Evolutionary conservation across 2,329 filamentous ascomycete species (phyloP).

Genomic region (Aciculosporium take): DNA sequence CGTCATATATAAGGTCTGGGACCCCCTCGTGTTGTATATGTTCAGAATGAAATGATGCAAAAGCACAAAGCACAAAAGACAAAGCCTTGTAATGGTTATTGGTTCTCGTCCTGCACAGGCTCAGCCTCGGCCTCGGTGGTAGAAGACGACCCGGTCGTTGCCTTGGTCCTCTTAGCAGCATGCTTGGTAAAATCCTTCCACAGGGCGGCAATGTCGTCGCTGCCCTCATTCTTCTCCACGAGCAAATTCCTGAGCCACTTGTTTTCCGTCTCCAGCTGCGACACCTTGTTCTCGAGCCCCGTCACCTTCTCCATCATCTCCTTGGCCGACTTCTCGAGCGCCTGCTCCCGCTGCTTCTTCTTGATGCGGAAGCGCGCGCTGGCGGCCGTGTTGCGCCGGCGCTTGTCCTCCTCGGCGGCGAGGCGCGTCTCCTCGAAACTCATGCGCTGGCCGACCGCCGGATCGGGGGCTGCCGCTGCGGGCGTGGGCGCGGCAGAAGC

Average conservation of each 20-base stretch:
- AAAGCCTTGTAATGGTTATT: constrained; percentile 7
- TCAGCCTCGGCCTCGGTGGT: constrained; percentile 12
- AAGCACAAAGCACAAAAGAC: neutral
- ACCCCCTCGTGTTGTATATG: too few species aligned
- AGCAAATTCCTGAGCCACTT: constrained; percentile 70
- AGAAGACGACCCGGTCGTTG: too few species aligned
- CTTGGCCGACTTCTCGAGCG: constrained; percentile 66
- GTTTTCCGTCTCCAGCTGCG: constrained; percentile 70
- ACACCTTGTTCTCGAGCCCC: constrained; percentile 56
- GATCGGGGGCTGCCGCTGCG: too few species aligned
- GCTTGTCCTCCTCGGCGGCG: constrained; percentile 80
- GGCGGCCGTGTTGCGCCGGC: constrained; percentile 75
- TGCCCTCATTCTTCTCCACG: constrained; percentile 64
- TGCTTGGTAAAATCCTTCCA: constrained; percentile 36
- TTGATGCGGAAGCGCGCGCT: constrained; percentile 83
- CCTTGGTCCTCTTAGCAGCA: constrained; percentile 18
- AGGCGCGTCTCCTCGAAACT: constrained; percentile 56
- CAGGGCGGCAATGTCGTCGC: constrained; percentile 35
- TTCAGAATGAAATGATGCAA: too few species aligned
- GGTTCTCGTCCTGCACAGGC: constrained; percentile 10
- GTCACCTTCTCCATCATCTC: constrained; percentile 72
- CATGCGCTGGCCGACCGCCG: constrained; percentile 29
- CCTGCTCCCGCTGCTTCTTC: constrained; percentile 90
- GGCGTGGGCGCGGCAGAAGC: constrained; percentile 12
- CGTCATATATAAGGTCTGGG: too few species aligned